These are phyloP conservation scores for Oryza nivara DNA, from an alignment of 176 grass and related monocot genomes.

Conservation along the genomic window DNA sequence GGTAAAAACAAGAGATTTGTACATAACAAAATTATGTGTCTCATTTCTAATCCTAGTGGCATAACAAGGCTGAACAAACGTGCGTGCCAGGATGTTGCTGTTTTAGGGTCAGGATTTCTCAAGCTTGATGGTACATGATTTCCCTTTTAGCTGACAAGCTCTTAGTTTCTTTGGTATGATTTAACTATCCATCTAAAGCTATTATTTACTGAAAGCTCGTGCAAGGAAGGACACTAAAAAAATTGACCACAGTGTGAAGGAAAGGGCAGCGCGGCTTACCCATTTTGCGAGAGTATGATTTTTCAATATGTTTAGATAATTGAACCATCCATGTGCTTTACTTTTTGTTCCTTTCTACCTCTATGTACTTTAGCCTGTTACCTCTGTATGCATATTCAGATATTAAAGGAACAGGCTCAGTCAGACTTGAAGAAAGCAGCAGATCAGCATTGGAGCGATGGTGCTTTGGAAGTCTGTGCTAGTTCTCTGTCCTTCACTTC, in stretches of 20 bases:
- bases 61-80: constrained; percentile 95
- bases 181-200: constrained; percentile 34
- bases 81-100: constrained; percentile 86
- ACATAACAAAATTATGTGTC: not conserved
- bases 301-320: constrained; percentile 42
- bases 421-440: constrained; percentile 93
- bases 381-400: constrained; percentile 48
- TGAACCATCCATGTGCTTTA: constrained; percentile 24
- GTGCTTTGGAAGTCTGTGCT: constrained; percentile 78
- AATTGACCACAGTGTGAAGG: constrained; percentile 87
- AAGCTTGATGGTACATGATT: constrained; percentile 86
- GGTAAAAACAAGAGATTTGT: not conserved
- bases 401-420: constrained; percentile 77
- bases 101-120: constrained; percentile 77
- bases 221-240: constrained; percentile 80
- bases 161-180: constrained; percentile 16
- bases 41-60: constrained; percentile 55
- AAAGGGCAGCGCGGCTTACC: constrained; percentile 69
- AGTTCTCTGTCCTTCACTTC: constrained; percentile 19
- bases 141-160: constrained; percentile 14
- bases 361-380: constrained; percentile 15
- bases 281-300: constrained; percentile 79
- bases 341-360: constrained; percentile 12
- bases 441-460: constrained; percentile 96
- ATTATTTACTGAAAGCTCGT: constrained; percentile 67